Base-by-base conservation (phyloP, 2,329 filamentous ascomycete species). In the Curvularia spicifera region DNA sequence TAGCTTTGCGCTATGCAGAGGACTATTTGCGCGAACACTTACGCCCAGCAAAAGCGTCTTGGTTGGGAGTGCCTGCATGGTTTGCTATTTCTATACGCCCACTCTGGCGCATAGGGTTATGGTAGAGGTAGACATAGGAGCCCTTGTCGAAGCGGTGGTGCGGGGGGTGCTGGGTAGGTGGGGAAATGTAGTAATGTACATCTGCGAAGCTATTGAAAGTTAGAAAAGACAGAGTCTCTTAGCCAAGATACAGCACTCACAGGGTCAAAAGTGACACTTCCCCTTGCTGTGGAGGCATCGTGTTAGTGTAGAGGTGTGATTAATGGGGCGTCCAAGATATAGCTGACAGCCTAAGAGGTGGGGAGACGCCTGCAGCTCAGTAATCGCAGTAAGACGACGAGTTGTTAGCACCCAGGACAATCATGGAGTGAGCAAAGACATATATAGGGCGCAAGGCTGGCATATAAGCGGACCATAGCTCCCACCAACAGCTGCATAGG, bases 141-240 rank as follows among this genome's bases (percentile, higher is more conserved):
- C 87, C 85, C 74, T 90, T 90, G 76, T 91, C 88, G 75, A 94
- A 93, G 51, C 90, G 87, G 76, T 93, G 89, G 75, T 93, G 91
- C n/a, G 83, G 86, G 29, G 90, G 90, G 56, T 84, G 87, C 56
- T 83, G 81, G 5, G 83, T 82, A 2, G 88, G 87, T n/a, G 87
- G 83, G 26, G 85, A 84, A 78, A 93, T 91, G 77, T 87, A 92
- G 77, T 93, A 93, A 75, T 93, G 91, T 53, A 93, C 74, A 71
- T 94, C 91, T 62, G 85, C 89, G 70, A 91, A 93, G 69, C 90
- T 93, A 62, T 54, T 1, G 4, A 18, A 24, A 18, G 51, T 70
- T 54, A 72, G 66, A 35, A 61, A 26, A 28, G 26, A 22, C 26
- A n/a, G 29, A 7, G 9, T n/a, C 9, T 46, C 9, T 5, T 6